These are phyloP conservation scores for Calonectria multiphialidica DNA, from an alignment of 2,329 filamentous ascomycete genomes.

Conservation along the genomic window DNA sequence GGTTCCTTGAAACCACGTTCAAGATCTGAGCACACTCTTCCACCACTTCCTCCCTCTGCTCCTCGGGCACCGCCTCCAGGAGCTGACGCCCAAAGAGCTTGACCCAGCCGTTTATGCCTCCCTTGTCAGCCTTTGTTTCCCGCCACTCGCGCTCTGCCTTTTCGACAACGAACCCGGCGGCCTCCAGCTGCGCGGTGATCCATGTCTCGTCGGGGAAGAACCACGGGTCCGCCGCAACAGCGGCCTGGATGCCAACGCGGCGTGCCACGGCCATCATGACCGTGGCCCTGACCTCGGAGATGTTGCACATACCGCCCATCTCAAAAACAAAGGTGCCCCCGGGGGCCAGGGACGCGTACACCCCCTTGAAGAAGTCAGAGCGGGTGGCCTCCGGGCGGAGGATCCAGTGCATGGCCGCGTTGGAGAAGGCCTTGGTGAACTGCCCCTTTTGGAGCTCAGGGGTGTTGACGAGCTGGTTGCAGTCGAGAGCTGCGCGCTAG, in stretches of 20 bases:
- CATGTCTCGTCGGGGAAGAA: conserved; percentile 77
- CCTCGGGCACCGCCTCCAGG: conserved; percentile 63
- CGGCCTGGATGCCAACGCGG: conserved; percentile 62
- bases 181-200: conserved; percentile 60
- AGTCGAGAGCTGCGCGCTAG: conserved; percentile 57
- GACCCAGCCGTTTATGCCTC: conserved; percentile 76
- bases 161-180: conserved; percentile 63
- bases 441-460: conserved; percentile 50
- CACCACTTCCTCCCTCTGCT: conserved; percentile 63
- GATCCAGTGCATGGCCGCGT: conserved; percentile 77
- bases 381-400: conserved; percentile 60
- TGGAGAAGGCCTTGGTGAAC: conserved; percentile 73
- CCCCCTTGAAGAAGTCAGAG: conserved; percentile 63
- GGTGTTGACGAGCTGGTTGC: conserved; percentile 51
- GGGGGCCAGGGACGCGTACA: conserved; percentile 64
- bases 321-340: conserved; percentile 75
- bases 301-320: conserved; percentile 79
- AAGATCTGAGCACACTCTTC: conserved; percentile 67
- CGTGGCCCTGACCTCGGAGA: conserved; percentile 71
- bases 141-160: conserved; percentile 73
- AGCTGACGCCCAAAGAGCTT: conserved; percentile 72
- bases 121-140: conserved; percentile 69
- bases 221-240: conserved; percentile 71
- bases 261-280: conserved; percentile 66
- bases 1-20: conserved; percentile 65